These are phyloP conservation scores for Cordyceps cicadae DNA, from an alignment of 2,329 filamentous ascomycete genomes.

Conservation along the genomic window DNA sequence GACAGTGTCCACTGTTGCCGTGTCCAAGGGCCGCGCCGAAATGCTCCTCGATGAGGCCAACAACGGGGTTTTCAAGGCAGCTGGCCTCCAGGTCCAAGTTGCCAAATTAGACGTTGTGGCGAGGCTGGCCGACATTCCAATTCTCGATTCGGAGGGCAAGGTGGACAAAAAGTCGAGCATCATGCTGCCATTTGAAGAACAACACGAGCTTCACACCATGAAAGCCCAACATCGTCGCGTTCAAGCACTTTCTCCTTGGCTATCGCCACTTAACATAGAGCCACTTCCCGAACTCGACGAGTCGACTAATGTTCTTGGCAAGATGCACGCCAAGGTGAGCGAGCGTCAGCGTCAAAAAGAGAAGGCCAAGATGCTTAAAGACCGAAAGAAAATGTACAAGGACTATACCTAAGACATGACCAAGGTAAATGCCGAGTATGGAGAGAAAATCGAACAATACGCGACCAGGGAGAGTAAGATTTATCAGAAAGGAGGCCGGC, in stretches of 20 bases:
- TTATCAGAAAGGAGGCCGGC: background rate
- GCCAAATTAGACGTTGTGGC: conserved; percentile 17
- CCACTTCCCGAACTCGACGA: conserved; percentile 4
- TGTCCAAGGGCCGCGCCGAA: conserved; percentile 16
- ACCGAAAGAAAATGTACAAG: conserved; percentile 10
- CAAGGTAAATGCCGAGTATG: conserved; percentile 3
- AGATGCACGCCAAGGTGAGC: conserved; percentile 13
- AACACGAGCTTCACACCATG: background rate
- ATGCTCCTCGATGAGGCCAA: conserved; percentile 13
- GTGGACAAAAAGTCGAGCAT: conserved; percentile 11
- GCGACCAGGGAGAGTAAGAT: background rate
- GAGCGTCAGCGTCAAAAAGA: conserved; percentile 13
- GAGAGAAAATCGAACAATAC: conserved; percentile 1
- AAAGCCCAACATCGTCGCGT: conserved; percentile 15
- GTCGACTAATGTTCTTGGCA: conserved; percentile 5
- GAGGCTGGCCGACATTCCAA: conserved; percentile 14
- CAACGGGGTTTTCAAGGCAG: conserved; percentile 12
- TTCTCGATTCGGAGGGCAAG: conserved; percentile 14
- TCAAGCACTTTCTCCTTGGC: conserved; percentile 12
- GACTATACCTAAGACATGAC: background rate
- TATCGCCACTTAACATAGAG: conserved; percentile 14
- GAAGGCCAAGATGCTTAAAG: conserved; percentile 14
- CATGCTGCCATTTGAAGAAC: conserved; percentile 12
- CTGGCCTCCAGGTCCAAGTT: conserved; percentile 13
- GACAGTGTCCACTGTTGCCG: conserved; percentile 8